A percentile compares a stretch with the other conserved stretches of the same genome.
Conservation (phyloP, 2,329 filamentous ascomycete species). For the Talaromyces sp. region DNA sequence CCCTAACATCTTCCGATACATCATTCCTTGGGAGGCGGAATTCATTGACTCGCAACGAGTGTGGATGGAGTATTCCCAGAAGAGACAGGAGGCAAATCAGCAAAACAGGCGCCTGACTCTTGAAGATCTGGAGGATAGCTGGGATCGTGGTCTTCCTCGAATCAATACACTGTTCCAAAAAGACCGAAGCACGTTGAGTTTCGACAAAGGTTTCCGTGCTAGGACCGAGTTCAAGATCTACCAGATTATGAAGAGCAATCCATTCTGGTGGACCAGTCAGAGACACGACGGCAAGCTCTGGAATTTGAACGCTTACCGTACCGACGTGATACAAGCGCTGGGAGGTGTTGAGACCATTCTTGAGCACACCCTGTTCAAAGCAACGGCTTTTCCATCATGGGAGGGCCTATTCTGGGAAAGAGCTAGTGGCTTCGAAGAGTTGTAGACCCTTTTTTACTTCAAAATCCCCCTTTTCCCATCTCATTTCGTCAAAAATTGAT, state of each 20-base stretch:
- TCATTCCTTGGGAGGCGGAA: constrained; percentile 97
- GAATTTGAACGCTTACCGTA: constrained; percentile 93
- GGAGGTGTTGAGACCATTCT: constrained; percentile 97
- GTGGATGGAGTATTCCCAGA: constrained; percentile 99
- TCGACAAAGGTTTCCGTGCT: constrained; percentile 96
- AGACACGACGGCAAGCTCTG: constrained; percentile 95
- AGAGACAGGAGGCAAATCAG: constrained; percentile 92
- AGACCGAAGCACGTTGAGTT: constrained; percentile 90
- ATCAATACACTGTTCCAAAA: constrained; percentile 99
- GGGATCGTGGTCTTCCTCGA: constrained; percentile 93
- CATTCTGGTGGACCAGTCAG: constrained; percentile 99
- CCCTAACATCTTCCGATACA: constrained; percentile 98
- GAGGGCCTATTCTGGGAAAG: constrained; percentile 91
- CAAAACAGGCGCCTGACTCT: constrained; percentile 92
- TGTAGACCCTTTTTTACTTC: constrained; percentile 17
- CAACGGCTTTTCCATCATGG: constrained; percentile 89
- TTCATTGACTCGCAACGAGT: constrained; percentile 98
- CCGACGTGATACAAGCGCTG: constrained; percentile 92
- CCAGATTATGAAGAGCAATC: constrained; percentile 98
- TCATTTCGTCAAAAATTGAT: background rate
- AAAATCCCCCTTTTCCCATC: background rate
- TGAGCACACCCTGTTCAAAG: constrained; percentile 94
- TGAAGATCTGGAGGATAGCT: constrained; percentile 95
- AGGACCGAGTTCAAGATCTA: constrained; percentile 97
- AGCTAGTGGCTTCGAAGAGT: constrained; percentile 53